Evolutionary conservation across 169 alveolate genomes (phyloP).

Genomic region (Sarcocystis neurona): DNA sequence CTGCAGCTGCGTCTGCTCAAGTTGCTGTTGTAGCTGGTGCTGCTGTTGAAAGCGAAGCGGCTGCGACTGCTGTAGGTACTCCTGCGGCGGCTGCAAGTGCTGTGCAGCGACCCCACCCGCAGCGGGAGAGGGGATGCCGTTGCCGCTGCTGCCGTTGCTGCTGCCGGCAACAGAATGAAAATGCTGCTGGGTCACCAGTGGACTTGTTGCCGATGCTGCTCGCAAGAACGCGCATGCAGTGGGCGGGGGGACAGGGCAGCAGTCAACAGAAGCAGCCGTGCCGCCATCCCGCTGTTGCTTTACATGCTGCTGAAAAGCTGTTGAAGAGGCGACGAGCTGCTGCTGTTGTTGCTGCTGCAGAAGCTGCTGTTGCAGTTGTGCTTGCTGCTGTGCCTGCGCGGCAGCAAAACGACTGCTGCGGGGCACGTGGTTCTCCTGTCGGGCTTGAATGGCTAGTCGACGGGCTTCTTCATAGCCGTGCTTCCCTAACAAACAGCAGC

Average conservation of each 20-base stretch:
- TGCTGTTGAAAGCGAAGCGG: too few species aligned
- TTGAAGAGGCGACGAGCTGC: background rate
- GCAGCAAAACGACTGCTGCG: constrained; percentile 42
- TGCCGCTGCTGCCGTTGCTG: too few species aligned
- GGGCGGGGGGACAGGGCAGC: background rate
- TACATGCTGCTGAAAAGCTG: background rate
- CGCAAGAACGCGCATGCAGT: too few species aligned
- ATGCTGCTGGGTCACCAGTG: too few species aligned
- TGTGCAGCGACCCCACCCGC: too few species aligned
- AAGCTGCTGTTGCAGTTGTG: constrained; percentile 19
- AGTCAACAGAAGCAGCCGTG: background rate
- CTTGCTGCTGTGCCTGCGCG: constrained; percentile 35
- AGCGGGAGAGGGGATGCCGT: too few species aligned
- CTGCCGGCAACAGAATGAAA: too few species aligned
- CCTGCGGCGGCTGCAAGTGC: too few species aligned
- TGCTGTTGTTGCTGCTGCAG: background rate
- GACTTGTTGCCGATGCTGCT: too few species aligned
- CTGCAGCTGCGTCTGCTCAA: too few species aligned
- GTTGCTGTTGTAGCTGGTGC: too few species aligned
- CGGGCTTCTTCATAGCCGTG: constrained; percentile 63
- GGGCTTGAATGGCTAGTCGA: constrained; percentile 60
- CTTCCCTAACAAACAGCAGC: constrained; percentile 16
- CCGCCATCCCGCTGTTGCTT: background rate
- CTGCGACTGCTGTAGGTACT: too few species aligned
- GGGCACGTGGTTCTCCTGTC: constrained; percentile 62